Base-by-base conservation (phyloP, 441 rosid genomes). In the Populus tomentosa region DNA sequence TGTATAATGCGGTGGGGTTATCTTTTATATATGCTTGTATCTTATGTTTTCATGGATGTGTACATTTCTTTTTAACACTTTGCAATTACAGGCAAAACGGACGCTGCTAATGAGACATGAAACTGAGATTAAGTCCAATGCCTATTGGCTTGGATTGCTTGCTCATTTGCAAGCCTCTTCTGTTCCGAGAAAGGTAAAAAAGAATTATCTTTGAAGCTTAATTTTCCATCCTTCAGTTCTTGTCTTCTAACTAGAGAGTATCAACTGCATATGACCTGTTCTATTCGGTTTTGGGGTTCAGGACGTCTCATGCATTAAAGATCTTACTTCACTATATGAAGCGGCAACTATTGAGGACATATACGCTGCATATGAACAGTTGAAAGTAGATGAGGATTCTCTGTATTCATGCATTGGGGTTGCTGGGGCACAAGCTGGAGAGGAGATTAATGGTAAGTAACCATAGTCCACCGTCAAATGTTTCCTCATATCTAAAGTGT, bases 111-210 rank as follows among this genome's bases (percentile, higher is more conserved):
- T 97, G 99, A 92, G 98, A 78, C 99, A 97, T 86, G 99, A 97
- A 88, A 98, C 98, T 78, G 99, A 97, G 82, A 87, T 94, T n/a
- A 97, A 97, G 88, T 94, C 99, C 82, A 97, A 97, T 86, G 97
- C 97, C n/a, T 97, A 97, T 83, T 97, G 99, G 99, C 98, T 97
- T 76, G 98, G 98, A 75, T 85, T 97, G 81, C 85, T 97, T 75
- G 96, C 98, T 80, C 99, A 97, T 86, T 86, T 94, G 89, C 99
- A 97, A 87, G 98, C 98, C 78, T 84, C 97, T 70, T 92, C 97
- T 70, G 97, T 97, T 83, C 92, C 95, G n/a, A 93, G 97, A 83
- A 94, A 97, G 98, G 98, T 92, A 81, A 80, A 56, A 30, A 33
- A 70, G 70, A 53, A 73, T 72, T 72, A 67, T 62, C 56, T 72